These are phyloP conservation scores for Carex cristatella DNA, from an alignment of 176 grass and related monocot genomes.

Conservation along the genomic window DNA sequence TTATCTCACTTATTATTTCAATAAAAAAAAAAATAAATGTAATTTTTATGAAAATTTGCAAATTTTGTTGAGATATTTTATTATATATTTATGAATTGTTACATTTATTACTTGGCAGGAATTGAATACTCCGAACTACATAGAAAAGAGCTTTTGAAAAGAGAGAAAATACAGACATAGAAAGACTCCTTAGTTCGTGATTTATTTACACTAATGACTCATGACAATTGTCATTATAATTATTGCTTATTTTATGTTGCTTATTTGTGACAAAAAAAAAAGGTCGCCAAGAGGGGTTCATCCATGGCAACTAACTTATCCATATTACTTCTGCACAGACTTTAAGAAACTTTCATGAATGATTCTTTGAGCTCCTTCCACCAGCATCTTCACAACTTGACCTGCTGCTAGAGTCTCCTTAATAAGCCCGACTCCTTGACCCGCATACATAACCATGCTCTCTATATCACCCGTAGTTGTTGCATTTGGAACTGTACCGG, in stretches of 20 bases:
- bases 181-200: neutral
- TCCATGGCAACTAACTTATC: neutral
- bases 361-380: constrained; percentile 47
- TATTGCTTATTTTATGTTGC: too few relatives aligned
- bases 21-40: too few relatives aligned
- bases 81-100: neutral
- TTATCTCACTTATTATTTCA: too few relatives aligned
- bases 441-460: constrained; percentile 84
- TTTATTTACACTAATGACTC: neutral
- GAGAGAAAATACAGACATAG: neutral
- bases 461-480: constrained; percentile 61
- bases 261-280: too few relatives aligned
- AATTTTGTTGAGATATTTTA: too few relatives aligned
- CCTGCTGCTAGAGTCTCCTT: constrained; percentile 60
- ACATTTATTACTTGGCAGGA: neutral
- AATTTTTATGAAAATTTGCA: too few relatives aligned
- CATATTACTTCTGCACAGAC: neutral
- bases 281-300: neutral
- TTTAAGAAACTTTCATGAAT: constrained; percentile 31
- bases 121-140: neutral
- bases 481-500: constrained; percentile 74
- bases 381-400: constrained; percentile 57
- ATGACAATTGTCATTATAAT: neutral
- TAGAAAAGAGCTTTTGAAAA: neutral
- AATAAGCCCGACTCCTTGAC: constrained; percentile 71